Conservation (phyloP, 2,329 filamentous ascomycete genomes). For the Aspergillus unguis region DNA sequence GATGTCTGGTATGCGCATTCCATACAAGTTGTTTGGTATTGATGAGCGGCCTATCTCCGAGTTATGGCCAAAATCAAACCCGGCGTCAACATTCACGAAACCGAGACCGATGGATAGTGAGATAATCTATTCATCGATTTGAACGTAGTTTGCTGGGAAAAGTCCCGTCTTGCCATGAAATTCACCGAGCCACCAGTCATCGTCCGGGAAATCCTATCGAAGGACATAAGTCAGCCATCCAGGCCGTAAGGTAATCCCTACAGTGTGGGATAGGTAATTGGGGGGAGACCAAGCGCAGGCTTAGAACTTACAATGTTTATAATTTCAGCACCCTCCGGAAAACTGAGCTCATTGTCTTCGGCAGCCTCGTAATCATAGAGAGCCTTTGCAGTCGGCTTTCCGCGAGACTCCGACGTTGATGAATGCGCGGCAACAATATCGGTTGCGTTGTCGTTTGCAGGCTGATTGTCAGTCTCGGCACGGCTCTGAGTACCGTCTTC, state of each 20-base stretch:
- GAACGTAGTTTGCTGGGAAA: conserved; percentile 62
- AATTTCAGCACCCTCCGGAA: conserved; percentile 84
- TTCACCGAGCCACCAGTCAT: conserved; percentile 97
- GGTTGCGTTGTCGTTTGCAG: conserved; percentile 31
- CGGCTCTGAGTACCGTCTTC: conserved; percentile 52
- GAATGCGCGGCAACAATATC: conserved; percentile 37
- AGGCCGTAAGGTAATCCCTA: too few relatives aligned
- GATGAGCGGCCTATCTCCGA: neutral
- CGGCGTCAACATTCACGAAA: neutral
- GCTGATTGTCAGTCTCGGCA: conserved; percentile 28
- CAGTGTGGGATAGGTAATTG: neutral
- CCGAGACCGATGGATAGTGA: neutral
- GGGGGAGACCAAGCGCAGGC: neutral
- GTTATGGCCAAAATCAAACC: too few relatives aligned
- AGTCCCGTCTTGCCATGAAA: conserved; percentile 76
- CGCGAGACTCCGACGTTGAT: conserved; percentile 24
- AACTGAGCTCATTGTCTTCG: conserved; percentile 83
- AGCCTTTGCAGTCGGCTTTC: conserved; percentile 71
- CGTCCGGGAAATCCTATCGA: conserved; percentile 85
- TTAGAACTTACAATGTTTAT: conserved; percentile 64
- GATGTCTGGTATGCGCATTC: neutral
- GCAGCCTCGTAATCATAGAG: conserved; percentile 96
- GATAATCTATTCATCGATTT: conserved; percentile 20
- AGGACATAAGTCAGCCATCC: neutral
- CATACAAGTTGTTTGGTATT: neutral